Percentiles rank a stretch among this genome's conserved stretches.
These are phyloP conservation scores for Cnidoscolus chayamansa DNA, from an alignment of 441 rosid genomes.

Conservation along the genomic window DNA sequence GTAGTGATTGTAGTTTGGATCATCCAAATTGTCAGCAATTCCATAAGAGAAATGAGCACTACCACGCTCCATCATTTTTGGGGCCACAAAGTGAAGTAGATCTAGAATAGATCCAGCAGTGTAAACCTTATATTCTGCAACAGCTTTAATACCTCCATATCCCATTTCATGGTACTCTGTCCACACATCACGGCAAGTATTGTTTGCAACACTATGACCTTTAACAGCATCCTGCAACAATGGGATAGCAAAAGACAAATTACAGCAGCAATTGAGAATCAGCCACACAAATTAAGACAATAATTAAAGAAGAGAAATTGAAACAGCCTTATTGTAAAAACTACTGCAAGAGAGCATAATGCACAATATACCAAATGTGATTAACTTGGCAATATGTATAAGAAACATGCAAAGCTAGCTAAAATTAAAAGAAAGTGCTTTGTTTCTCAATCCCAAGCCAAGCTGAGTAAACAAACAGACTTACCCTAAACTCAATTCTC, in stretches of 20 bases:
- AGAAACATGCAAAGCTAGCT: neutral
- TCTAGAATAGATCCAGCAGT: slow-evolving; percentile 63
- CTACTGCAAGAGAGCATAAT: neutral
- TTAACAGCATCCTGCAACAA: slow-evolving; percentile 79
- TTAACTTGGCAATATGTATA: neutral
- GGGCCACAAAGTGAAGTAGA: slow-evolving; percentile 80
- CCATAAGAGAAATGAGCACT: slow-evolving; percentile 87
- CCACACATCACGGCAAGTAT: slow-evolving; percentile 77
- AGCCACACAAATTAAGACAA: neutral
- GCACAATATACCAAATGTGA: neutral
- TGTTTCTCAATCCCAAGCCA: neutral
- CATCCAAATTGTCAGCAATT: slow-evolving; percentile 88
- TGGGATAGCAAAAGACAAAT: slow-evolving; percentile 7
- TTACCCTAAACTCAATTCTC: slow-evolving; percentile 82
- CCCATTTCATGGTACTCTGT: slow-evolving; percentile 99
- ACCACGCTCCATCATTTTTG: slow-evolving; percentile 95
- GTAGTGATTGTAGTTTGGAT: slow-evolving; percentile 70
- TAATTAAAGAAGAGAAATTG: neutral
- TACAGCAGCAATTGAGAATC: neutral
- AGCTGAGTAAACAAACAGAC: slow-evolving; percentile 14
- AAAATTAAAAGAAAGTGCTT: neutral
- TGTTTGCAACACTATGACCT: slow-evolving; percentile 67
- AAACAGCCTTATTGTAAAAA: neutral
- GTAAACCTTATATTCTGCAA: slow-evolving; percentile 72
- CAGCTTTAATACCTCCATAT: slow-evolving; percentile 72